Conservation (phyloP, 1,284 basidiomycete genomes). For the Heliocybe sulcata region DNA sequence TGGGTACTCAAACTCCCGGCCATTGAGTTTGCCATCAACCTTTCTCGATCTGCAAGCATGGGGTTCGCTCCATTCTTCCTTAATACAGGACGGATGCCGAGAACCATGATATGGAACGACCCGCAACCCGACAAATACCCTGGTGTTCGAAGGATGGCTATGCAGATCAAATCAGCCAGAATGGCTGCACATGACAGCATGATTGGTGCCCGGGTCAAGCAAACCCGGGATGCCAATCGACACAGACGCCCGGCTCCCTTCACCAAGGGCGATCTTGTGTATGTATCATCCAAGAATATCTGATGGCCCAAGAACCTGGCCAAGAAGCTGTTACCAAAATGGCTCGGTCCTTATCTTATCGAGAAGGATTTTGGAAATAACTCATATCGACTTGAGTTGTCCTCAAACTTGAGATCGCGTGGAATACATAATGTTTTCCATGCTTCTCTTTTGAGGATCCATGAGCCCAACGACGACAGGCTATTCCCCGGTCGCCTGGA, state of each 20-base stretch:
- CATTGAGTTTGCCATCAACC: conserved; percentile 21
- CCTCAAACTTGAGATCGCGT: conserved; percentile 13
- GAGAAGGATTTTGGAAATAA: conserved; percentile 8
- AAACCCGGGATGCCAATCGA: conserved; percentile 4
- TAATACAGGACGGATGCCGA: conserved; percentile 25
- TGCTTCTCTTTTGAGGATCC: conserved; percentile 16
- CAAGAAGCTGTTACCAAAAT: conserved; percentile 1
- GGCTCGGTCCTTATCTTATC: conserved; percentile 1
- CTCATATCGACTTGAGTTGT: conserved; percentile 20
- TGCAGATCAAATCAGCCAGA: conserved; percentile 14
- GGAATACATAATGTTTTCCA: conserved; percentile 25
- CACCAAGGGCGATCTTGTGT: conserved; percentile 19
- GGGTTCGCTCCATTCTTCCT: conserved; percentile 28
- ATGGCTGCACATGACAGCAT: conserved; percentile 7
- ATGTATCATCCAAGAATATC: conserved; percentile 28
- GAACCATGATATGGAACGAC: conserved; percentile 20
- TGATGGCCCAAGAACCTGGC: conserved; percentile 18
- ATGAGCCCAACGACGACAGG: conserved; percentile 21
- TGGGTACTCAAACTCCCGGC: conserved; percentile 30
- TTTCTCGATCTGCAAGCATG: conserved; percentile 22
- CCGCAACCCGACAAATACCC: conserved; percentile 9
- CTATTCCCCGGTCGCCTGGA: conserved; percentile 19
- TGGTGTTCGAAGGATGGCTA: conserved; percentile 17
- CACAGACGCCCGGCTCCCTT: not conserved
- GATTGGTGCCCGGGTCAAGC: conserved; percentile 5